These are phyloP conservation scores for Aegilops bicornis DNA, from an alignment of 176 grass and related monocot genomes.

Conservation along the genomic window DNA sequence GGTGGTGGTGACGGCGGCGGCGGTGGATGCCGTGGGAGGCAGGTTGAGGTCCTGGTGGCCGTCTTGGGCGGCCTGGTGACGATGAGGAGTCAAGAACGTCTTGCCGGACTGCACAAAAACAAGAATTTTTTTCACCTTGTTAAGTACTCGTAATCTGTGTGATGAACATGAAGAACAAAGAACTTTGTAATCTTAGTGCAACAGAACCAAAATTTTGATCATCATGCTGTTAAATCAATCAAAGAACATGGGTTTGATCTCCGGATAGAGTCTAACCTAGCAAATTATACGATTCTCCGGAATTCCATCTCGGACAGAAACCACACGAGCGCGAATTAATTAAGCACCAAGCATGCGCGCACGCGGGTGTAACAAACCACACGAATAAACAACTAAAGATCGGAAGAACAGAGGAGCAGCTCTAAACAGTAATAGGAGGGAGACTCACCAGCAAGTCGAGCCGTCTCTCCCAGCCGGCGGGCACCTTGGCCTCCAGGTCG, in stretches of 20 bases:
- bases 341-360: neutral
- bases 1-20: neutral
- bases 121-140: neutral
- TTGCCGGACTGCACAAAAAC: slow-evolving; percentile 40
- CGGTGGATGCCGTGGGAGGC: neutral
- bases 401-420: neutral
- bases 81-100: slow-evolving; percentile 49
- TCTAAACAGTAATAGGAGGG: neutral
- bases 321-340: neutral
- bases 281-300: neutral
- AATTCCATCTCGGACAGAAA: neutral
- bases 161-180: neutral
- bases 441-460: slow-evolving; percentile 50
- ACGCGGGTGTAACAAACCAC: neutral
- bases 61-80: neutral
- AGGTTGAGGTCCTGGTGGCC: slow-evolving; percentile 47
- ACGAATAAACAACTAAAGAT: neutral
- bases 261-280: neutral
- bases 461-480: slow-evolving; percentile 46
- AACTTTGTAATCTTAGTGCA: neutral
- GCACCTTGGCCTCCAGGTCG: slow-evolving; percentile 55
- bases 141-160: neutral
- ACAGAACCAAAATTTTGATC: neutral
- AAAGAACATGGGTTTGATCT: neutral
- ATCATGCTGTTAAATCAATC: neutral